phyloP scores from a whole-genome alignment of 768 basidiomycete species.

The Trametes cingulata region DNA sequence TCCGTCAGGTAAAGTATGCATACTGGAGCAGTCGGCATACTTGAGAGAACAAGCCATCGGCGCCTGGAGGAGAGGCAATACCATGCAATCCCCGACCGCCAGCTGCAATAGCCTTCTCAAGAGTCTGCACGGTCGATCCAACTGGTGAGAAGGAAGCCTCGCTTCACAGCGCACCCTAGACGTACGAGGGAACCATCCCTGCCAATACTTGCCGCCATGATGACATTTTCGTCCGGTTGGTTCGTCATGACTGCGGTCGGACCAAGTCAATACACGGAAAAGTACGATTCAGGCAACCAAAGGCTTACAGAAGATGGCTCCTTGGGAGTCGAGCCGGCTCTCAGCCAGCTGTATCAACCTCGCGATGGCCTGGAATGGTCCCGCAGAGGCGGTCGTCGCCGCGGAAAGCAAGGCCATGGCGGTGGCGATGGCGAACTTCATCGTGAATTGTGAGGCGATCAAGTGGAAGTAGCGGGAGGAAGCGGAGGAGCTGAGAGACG shows the following conservation, averaged over 20 bases:
- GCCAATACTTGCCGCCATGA: slow-evolving; percentile 44
- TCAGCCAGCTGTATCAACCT: neutral
- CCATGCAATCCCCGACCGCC: slow-evolving; percentile 28
- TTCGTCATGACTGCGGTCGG: slow-evolving; percentile 48
- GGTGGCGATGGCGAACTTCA: neutral
- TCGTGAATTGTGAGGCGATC: neutral
- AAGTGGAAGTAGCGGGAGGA: too few species aligned
- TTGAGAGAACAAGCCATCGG: slow-evolving; percentile 24
- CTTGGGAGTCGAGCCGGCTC: neutral
- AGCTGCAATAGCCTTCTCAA: slow-evolving; percentile 17
- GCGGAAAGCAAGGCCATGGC: neutral
- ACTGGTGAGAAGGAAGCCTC: neutral
- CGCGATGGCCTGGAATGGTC: neutral
- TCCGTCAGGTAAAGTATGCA: neutral
- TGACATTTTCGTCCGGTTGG: slow-evolving; percentile 44
- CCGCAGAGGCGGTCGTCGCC: neutral
- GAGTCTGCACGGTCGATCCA: neutral
- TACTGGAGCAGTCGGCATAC: neutral
- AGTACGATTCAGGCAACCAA: too few species aligned
- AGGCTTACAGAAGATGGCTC: slow-evolving; percentile 5
- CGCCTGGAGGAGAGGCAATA: neutral
- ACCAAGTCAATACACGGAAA: neutral
- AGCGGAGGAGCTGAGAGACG: too few species aligned
- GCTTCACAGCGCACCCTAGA: neutral
- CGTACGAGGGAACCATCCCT: slow-evolving; percentile 43